Base-by-base conservation (phyloP, 139 green algal species). In the Tetradesmus lagerheimii region DNA sequence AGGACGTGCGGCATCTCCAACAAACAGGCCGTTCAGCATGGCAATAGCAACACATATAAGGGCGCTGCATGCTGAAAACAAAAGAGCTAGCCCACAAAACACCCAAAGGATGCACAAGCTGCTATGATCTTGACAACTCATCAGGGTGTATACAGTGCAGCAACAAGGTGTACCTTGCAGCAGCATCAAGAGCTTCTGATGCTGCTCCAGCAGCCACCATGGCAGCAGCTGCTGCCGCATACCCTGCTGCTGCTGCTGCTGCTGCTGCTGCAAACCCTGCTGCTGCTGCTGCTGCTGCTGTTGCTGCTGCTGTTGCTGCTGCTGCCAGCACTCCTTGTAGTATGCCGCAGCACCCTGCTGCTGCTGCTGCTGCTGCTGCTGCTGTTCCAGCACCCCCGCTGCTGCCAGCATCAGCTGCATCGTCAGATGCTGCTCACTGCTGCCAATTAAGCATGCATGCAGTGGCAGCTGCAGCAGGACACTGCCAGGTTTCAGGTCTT, bases 261-360 rank as follows among this genome's bases (percentile, higher is more conserved):
- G 80, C 29, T 75, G 45, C 80, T 23, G 39, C 41, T 45, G 47
- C 80, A 86, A 47, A n/a, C n/a, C n/a, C n/a, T n/a, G n/a, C 27
- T 25, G 9, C 79, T 85, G 79, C 79, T 85, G 79, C 41, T 66
- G 41, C 39, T 84, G 41, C 39, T 84, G 20, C 41, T n/a, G n/a
- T n/a, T n/a, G n/a, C n/a, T n/a, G n/a, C n/a, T n/a, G 15, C 71
- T 79, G 25, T 27, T 27, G 35, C 14, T 86, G 80, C 29, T 75
- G 45, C 80, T 43, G 15, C 29, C 29, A 74, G n/a, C 4, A n/a
- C 1, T 50, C 20, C 9, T 37, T 53, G 39, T 47, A 86, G n/a
- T 86, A 74, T 23, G 39, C 41, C 45, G 47, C 80, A 86, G 80
- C 80, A 86, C 29, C 25, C 79, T 85, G 23, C 83, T 80, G 23